Percentiles rank a stretch among this genome's conserved stretches.
phyloP scores from a whole-genome alignment of 1,284 basidiomycete species.

The Boletus smithii region DNA sequence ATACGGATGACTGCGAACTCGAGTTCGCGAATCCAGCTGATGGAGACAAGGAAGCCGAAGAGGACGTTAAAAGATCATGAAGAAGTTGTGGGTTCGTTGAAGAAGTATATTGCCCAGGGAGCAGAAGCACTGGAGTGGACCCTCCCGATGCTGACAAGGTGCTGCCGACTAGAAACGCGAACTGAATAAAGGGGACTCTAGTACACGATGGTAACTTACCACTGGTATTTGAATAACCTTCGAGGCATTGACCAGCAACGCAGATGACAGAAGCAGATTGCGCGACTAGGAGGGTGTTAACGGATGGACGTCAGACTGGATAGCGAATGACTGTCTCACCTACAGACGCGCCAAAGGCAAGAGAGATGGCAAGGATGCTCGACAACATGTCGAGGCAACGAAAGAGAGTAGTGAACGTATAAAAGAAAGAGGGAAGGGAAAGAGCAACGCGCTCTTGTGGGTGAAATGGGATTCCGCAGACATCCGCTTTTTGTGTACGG shows the following conservation, averaged over 20 bases:
- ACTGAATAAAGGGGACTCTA: slow-evolving; percentile 17
- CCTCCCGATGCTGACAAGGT: slow-evolving; percentile 54
- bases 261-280: slow-evolving; percentile 65
- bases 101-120: slow-evolving; percentile 71
- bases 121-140: slow-evolving; percentile 53
- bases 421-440: slow-evolving; percentile 24
- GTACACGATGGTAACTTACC: slow-evolving; percentile 42
- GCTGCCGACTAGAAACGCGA: slow-evolving; percentile 52
- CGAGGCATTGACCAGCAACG: slow-evolving; percentile 78
- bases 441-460: slow-evolving; percentile 21
- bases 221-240: slow-evolving; percentile 68
- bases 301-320: not conserved
- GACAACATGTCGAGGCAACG: slow-evolving; percentile 43
- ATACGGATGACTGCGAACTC: slow-evolving; percentile 37
- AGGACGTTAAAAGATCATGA: slow-evolving; percentile 60
- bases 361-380: slow-evolving; percentile 42
- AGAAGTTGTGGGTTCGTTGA: slow-evolving; percentile 68
- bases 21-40: slow-evolving; percentile 61
- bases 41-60: slow-evolving; percentile 54
- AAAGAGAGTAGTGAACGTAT: slow-evolving; percentile 29
- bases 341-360: slow-evolving; percentile 46
- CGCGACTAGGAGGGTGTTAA: slow-evolving; percentile 39
- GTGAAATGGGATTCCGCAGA: not conserved
- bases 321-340: slow-evolving; percentile 36
- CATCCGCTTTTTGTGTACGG: slow-evolving; percentile 30